phyloP scores from a whole-genome alignment of 176 grass and related monocot species.

The Thalia dealbata region DNA sequence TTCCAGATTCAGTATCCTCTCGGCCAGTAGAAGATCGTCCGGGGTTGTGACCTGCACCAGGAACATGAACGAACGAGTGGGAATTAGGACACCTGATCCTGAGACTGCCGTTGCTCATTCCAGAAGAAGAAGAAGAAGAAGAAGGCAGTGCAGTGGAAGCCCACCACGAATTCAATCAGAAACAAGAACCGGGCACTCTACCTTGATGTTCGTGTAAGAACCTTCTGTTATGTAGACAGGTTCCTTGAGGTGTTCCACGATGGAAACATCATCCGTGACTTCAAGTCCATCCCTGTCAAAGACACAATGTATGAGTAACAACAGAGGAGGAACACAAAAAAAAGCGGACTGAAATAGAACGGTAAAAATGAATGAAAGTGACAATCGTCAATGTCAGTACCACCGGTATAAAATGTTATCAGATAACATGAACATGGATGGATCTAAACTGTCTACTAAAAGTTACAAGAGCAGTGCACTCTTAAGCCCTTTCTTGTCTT shows the following conservation, averaged over 20 bases:
- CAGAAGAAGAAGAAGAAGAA: neutral
- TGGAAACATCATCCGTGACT: constrained; percentile 94
- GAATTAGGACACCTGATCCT: no score
- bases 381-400: no score
- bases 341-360: no score
- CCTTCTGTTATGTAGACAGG: constrained; percentile 87
- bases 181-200: constrained; percentile 22
- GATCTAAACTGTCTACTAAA: neutral
- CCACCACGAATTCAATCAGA: no score
- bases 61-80: no score
- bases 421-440: no score
- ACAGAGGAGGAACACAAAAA: neutral
- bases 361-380: no score
- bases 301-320: constrained; percentile 2
- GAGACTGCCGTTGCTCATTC: neutral
- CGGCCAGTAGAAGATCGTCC: constrained; percentile 80
- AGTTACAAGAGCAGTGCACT: neutral
- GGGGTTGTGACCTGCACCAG: constrained; percentile 75
- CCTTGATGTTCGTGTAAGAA: constrained; percentile 98
- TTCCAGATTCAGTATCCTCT: constrained; percentile 60
- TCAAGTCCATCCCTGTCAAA: constrained; percentile 57
- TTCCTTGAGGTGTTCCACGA: constrained; percentile 85
- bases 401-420: no score
- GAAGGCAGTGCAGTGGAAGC: neutral
- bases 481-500: neutral